These are phyloP conservation scores for Xylaria longipes DNA, from an alignment of 495 filamentous ascomycete genomes.

Conservation along the genomic window DNA sequence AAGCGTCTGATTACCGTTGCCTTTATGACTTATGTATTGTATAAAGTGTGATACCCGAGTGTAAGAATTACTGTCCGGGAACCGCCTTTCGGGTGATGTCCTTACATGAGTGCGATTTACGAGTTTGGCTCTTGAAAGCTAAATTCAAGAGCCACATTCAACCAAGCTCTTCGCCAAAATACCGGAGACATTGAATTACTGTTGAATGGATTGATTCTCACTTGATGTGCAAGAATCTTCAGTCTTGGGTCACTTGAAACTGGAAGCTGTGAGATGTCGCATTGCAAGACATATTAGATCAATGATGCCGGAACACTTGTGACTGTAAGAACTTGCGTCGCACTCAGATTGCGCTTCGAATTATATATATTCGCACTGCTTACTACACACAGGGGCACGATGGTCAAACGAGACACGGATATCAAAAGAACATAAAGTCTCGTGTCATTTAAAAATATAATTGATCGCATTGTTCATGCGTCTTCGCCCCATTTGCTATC, in stretches of 20 bases:
- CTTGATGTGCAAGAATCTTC: neutral
- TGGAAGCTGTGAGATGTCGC: neutral
- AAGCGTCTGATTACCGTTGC: neutral
- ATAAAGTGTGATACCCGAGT: slow-evolving; percentile 8
- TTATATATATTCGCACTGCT: neutral
- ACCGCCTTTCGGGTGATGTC: neutral
- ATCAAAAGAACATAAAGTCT: neutral
- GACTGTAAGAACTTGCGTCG: neutral
- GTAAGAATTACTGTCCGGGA: neutral
- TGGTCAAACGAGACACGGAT: neutral
- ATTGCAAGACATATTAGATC: neutral
- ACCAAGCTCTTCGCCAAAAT: neutral
- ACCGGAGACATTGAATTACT: neutral
- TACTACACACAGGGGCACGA: neutral
- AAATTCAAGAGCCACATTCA: neutral
- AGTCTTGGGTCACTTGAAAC: neutral
- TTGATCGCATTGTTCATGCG: neutral
- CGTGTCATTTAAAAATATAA: neutral
- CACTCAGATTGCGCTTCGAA: too few relatives aligned
- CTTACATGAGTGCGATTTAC: slow-evolving; percentile 1
- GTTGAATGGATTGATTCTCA: neutral
- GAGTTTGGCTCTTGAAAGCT: neutral
- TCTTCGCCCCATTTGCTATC: neutral
- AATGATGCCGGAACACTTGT: neutral
- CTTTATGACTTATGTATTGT: slow-evolving; percentile 7